Evolutionary conservation across 2,329 filamentous ascomycete species (phyloP), one percentile per base, ranked within the genome.

Genomic region (Paecilomyces dactylethromorphus): DNA sequence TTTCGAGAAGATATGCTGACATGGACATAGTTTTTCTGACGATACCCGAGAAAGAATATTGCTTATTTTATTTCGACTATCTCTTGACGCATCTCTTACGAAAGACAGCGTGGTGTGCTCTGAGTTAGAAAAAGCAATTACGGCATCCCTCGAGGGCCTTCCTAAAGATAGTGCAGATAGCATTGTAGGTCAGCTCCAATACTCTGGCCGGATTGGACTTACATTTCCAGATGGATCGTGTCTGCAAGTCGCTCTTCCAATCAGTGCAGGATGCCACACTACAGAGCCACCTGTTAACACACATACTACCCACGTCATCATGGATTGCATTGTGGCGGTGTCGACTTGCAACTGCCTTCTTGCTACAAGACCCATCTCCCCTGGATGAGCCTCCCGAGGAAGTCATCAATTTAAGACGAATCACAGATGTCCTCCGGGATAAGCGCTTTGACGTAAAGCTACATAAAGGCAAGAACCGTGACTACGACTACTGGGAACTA

Each of bases 401-500:
- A 0, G 60, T 75, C 35, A 63, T 73, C 22, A 61, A 74, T 54
- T 54, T 76, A 53, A 65, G 64, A 49, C 65, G 65, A 22, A 68
- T 76, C 33, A 69, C 66, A 15, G 15, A 62, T 11, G 57, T 71
- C 32, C 62, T 71, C n/a, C 63, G 63, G 22, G 66, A 73, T 56
- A 52, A 64, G 32, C 69, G 71, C 4, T 76, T 76, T 53, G 64
- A 74, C 35, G 59, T 71, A 1, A 69, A 69, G 50, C 62, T 54
- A 57, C 59, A 4, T 68, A 66, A 56, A 59, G 49, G 15, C 32
- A 58, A 10, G 53, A 45, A 45, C 10, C 39, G 57, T 3, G 65
- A 72, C 18, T 73, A 74, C 15, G 76, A 96, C 72, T 96, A 90
- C 72, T 77, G 79, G 15, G 80, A 87, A 57, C 81, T 97, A 1